Evolutionary conservation across 2,329 filamentous ascomycete genomes (phyloP).

Genomic region (Fusarium mangiferae): DNA sequence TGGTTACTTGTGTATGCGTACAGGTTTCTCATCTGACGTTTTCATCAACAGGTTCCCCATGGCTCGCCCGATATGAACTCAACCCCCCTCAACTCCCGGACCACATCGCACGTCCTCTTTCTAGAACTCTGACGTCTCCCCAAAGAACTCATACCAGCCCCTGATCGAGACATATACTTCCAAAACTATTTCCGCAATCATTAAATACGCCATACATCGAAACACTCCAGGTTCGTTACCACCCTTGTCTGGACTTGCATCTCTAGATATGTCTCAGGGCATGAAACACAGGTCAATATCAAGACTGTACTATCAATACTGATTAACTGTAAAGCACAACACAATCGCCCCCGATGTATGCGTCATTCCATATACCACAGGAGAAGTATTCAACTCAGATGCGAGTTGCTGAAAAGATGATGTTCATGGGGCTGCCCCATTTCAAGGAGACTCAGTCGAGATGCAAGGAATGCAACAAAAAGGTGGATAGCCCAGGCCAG

Average conservation of each 20-base stretch:
- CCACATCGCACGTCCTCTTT: not conserved
- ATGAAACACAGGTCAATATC: not conserved
- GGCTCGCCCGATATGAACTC: not conserved
- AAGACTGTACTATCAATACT: not conserved
- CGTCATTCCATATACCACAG: not conserved
- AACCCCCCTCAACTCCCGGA: not conserved
- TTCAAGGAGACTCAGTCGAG: not conserved
- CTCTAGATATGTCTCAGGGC: not conserved
- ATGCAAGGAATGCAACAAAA: conserved; percentile 11
- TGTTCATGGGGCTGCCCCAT: conserved; percentile 23
- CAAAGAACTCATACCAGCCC: not conserved
- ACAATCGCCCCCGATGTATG: not conserved
- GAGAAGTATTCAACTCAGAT: not conserved
- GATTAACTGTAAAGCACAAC: not conserved
- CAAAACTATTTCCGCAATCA: not conserved
- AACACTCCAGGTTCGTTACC: not conserved
- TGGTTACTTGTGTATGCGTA: not conserved
- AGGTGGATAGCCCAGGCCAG: not conserved
- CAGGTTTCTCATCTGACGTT: not conserved
- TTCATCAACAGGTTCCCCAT: not conserved
- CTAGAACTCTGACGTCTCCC: not conserved
- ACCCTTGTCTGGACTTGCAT: not conserved
- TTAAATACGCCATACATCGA: not conserved
- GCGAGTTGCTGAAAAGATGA: conserved; percentile 16
- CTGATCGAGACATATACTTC: not conserved